Conservation (phyloP, 345 rosid species). For the Ailanthus altissimus region DNA sequence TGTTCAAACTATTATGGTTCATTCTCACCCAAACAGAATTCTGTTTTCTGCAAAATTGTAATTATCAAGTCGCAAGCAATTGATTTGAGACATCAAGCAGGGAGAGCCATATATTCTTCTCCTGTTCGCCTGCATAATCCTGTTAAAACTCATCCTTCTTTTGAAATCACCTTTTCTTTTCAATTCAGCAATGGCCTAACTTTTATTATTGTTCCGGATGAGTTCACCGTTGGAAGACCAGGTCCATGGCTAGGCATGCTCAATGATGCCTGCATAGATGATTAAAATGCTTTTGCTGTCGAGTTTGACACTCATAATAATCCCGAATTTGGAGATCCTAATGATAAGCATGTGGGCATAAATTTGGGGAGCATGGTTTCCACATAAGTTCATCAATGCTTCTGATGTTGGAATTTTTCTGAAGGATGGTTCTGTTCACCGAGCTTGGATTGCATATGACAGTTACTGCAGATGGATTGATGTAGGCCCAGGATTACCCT, state of each 20-base stretch:
- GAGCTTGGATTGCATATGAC: constrained; percentile 45
- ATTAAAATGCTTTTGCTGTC: constrained; percentile 47
- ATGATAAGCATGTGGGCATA: constrained; percentile 57
- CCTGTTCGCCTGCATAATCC: constrained; percentile 48
- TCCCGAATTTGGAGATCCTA: constrained; percentile 51
- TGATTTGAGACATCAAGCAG: constrained; percentile 48
- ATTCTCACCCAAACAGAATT: background rate
- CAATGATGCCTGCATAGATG: constrained; percentile 54
- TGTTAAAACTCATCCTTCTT: constrained; percentile 36
- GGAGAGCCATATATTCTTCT: constrained; percentile 47
- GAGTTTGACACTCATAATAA: constrained; percentile 46
- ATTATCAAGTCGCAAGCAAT: constrained; percentile 20
- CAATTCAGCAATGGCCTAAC: constrained; percentile 47
- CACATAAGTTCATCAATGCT: constrained; percentile 30
- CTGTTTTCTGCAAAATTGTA: background rate
- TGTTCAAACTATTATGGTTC: background rate
- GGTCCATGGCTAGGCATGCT: constrained; percentile 62
- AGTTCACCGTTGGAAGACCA: constrained; percentile 55
- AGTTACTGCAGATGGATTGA: constrained; percentile 45
- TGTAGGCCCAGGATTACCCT: constrained; percentile 24
- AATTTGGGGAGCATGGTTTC: constrained; percentile 53
- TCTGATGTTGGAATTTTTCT: constrained; percentile 42
- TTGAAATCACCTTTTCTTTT: constrained; percentile 46
- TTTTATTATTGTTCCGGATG: constrained; percentile 52
- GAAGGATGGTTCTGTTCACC: constrained; percentile 47